Percentiles rank a stretch among this genome's conserved stretches.
Evolutionary conservation across 768 basidiomycete species (phyloP).

Genomic region (Crassisporium funariophilum): DNA sequence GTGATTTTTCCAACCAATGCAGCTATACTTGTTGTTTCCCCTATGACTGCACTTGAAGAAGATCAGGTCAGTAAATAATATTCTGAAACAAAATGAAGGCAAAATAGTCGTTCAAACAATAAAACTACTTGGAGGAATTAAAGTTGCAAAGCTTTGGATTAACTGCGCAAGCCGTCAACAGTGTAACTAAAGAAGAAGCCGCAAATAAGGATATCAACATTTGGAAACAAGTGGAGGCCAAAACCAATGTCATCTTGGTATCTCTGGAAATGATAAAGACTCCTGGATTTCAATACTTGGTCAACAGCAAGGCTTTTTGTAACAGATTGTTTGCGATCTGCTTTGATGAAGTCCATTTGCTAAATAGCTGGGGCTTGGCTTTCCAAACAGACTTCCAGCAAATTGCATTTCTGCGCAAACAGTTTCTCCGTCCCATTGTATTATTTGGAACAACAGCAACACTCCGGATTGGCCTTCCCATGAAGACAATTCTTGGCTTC

Average conservation of each 20-base stretch:
- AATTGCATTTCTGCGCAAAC: slow-evolving; percentile 12
- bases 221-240: slow-evolving; percentile 9
- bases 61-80: slow-evolving; percentile 6
- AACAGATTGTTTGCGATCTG: slow-evolving; percentile 10
- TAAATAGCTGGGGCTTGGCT: slow-evolving; percentile 13
- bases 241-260: slow-evolving; percentile 10
- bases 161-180: slow-evolving; percentile 9
- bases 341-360: slow-evolving; percentile 18
- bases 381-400: slow-evolving; percentile 15
- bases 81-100: too few species aligned
- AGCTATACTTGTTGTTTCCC: slow-evolving; percentile 4
- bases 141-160: slow-evolving; percentile 2
- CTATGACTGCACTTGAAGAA: slow-evolving; percentile 12
- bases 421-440: not conserved
- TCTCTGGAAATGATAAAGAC: slow-evolving; percentile 15
- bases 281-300: slow-evolving; percentile 9
- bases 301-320: slow-evolving; percentile 9
- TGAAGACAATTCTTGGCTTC: slow-evolving; percentile 4
- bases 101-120: not conserved
- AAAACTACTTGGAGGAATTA: not conserved
- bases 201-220: slow-evolving; percentile 4
- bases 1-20: slow-evolving; percentile 1
- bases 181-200: slow-evolving; percentile 10
- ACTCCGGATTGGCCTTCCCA: slow-evolving; percentile 6
- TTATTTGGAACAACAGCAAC: slow-evolving; percentile 16